Evolutionary conservation across 164 flowering plant species (phyloP).

Genomic region (Malania oleifera): DNA sequence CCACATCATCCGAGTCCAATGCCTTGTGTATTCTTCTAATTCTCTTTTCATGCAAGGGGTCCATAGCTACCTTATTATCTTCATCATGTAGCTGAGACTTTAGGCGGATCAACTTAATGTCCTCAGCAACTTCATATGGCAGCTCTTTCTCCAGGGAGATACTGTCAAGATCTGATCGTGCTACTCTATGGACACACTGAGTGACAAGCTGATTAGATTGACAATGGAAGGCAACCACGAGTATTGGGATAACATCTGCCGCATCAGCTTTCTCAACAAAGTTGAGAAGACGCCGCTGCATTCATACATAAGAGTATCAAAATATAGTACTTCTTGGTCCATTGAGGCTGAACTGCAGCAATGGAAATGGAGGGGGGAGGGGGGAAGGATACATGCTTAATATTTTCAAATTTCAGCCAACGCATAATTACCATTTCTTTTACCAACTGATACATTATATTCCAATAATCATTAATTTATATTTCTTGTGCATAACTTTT

Average conservation of each 20-base stretch:
- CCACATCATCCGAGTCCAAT: slow-evolving; percentile 74
- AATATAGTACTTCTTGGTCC: slow-evolving; percentile 2
- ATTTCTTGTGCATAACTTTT: too few species aligned
- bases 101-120: slow-evolving; percentile 31
- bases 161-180: slow-evolving; percentile 55
- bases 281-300: slow-evolving; percentile 63
- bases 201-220: slow-evolving; percentile 37
- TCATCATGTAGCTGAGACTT: slow-evolving; percentile 24
- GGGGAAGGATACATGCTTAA: too few species aligned
- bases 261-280: slow-evolving; percentile 54
- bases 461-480: too few species aligned
- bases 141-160: slow-evolving; percentile 50
- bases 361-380: too few species aligned
- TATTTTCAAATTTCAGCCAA: too few species aligned
- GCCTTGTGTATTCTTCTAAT: slow-evolving; percentile 55
- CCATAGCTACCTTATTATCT: slow-evolving; percentile 8
- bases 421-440: too few species aligned
- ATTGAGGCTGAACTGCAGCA: too few species aligned
- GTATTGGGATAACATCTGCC: slow-evolving; percentile 65
- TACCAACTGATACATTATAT: too few species aligned
- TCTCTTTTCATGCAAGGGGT: slow-evolving; percentile 44
- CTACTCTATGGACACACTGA: slow-evolving; percentile 52
- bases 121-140: slow-evolving; percentile 38
- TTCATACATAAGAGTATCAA: slow-evolving; percentile 2
- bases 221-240: slow-evolving; percentile 53